Evolutionary conservation across 768 basidiomycete species (phyloP), one percentile per base, ranked within the genome.

Genomic region (Rhizopogon rudus): DNA sequence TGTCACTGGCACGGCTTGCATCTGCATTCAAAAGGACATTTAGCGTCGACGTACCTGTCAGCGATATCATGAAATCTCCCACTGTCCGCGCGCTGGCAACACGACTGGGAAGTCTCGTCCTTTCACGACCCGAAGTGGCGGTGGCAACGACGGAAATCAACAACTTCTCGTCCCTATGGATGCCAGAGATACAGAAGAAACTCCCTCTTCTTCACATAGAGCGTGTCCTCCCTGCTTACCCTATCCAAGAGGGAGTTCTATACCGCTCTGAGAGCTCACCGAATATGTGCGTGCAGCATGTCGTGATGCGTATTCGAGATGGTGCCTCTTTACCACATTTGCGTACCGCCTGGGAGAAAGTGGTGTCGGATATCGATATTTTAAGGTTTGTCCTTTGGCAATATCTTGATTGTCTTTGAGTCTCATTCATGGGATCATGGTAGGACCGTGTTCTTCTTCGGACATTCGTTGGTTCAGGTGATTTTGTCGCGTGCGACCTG

Each of bases 181-280:
- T 57, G 35, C 53, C 44, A 12, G 53, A 57, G 41, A 58, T 53
- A 5, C 16, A 51, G 44, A 42, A 58, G 43, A 52, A 43, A 33
- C 12, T 56, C 13, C 48, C 57, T 2, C 52, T 42, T 12, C 12
- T 51, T 5, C 53, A 49, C 14, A 44, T 68, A 8, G 57, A 44
- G 37, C 53, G 46, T 12, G 58, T 71, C 52, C 74, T 77, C 22
- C 78, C 79, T 17, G 67, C 78, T 29, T 76, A 78, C 51, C 67
- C 77, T 17, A 67, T 79, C 13, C 78, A 80, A 55, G 77, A 77
- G 63, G 78, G 78, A 20, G 73, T 80, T 16, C 61, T 80, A 49
- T 71, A 73, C 48, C 70, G 74, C 37, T 75, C 77, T 5, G 68
- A 67, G 33, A 67, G 69, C n/a, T 56, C 65, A 25, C 65, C 68